A percentile compares a stretch with the other conserved stretches of the same genome.
phyloP scores from a whole-genome alignment of 345 rosid genomes.

The Sisymbrium irio region DNA sequence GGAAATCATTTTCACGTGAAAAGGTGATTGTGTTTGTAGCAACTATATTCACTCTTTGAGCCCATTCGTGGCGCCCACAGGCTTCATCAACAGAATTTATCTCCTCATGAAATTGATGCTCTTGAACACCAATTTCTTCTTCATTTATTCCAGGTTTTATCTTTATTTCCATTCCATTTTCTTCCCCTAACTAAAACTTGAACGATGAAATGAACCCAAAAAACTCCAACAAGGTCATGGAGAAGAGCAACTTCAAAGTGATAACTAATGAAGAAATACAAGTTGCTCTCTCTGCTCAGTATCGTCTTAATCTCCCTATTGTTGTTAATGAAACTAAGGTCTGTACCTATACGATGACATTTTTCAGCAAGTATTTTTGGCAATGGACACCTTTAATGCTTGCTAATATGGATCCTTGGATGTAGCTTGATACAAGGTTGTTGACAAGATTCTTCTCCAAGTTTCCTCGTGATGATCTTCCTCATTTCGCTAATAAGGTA shows the following conservation, averaged over 20 bases:
- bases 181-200: not conserved
- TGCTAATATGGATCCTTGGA: conserved; percentile 11
- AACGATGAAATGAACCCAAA: not conserved
- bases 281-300: conserved; percentile 66
- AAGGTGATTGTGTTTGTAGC: conserved; percentile 38
- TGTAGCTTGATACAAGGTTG: conserved; percentile 66
- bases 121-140: conserved; percentile 54
- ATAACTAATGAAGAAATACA: conserved; percentile 57
- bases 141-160: conserved; percentile 47
- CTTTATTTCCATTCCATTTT: not conserved
- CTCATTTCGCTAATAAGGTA: conserved; percentile 71
- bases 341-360: not conserved
- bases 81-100: conserved; percentile 52
- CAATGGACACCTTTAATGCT: not conserved
- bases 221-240: conserved; percentile 55
- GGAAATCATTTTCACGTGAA: not conserved
- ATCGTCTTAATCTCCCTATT: conserved; percentile 77
- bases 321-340: conserved; percentile 69
- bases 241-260: conserved; percentile 73
- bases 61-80: conserved; percentile 56
- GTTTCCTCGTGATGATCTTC: conserved; percentile 62
- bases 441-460: conserved; percentile 51
- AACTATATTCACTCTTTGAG: conserved; percentile 66
- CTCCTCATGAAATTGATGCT: conserved; percentile 47
- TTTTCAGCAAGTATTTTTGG: not conserved